Base-by-base conservation (phyloP, 2,329 filamentous ascomycete species). In the Aspergillus spinulosporus region DNA sequence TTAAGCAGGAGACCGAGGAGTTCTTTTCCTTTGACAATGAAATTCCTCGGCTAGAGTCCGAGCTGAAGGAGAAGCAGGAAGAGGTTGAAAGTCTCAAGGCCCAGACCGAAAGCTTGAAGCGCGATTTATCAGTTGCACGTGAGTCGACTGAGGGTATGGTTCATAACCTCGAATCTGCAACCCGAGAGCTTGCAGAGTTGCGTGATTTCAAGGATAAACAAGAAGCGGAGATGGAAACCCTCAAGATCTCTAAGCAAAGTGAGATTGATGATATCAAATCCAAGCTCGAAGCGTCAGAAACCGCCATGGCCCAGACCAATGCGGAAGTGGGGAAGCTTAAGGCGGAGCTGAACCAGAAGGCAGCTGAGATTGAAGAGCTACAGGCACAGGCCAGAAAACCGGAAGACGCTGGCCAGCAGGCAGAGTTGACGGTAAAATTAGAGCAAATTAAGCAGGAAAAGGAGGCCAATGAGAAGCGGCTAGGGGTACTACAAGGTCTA, bases 1-100 rank as follows among this genome's bases (percentile, higher is more conserved):
- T 34, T 51, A 31, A 46, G 39, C 34, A 56, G 52, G 71, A 73
- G 12, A 71, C 74, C 26, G 89, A 92, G 61, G 90, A 96, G 48
- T 88, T 97, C 74, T 97, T 97, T 74, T 96, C 92, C 0, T 95
- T 92, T 65, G 92, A 97, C 57, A 88, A 88, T 49, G 93, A 97
- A 73, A 80, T 95, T 11, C 89, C 90, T 2, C 85, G 89, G 52
- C 76, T 96, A n/a, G 88, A 95, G 66, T 81, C 83, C 1, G 88
- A 94, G 63, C 72, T 94, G 3, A 81, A 86, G 50, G 82, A 86
- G 55, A 89, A 88, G 66, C 78, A 87, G 8, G 82, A 84, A 42
- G 87, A 93, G 71, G 85, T 94, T 37, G 82, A 85, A 51, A 82
- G 80, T 45, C 82, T 97, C 11, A 87, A 87, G 62, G 74, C 78